Base-by-base conservation (phyloP, 352 stramenopile species). In the Blastocystis sp. region DNA sequence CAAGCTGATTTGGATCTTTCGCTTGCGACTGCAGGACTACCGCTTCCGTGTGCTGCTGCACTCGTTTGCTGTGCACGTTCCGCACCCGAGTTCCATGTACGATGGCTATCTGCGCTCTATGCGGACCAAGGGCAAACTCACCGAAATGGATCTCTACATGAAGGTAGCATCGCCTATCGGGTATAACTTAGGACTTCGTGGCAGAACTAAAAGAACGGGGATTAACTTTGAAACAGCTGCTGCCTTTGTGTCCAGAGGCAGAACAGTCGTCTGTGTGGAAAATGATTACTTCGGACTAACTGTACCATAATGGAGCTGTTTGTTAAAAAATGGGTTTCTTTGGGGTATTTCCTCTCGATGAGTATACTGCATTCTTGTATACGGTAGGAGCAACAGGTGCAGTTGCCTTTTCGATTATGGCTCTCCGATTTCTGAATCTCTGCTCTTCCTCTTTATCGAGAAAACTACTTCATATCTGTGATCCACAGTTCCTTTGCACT, bases 1-100 rank as follows among this genome's bases (percentile, higher is more conserved):
- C 63, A 87, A 87, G 63, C 55, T 87, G 34, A 69, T 87, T 26
- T 87, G 63, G 55, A 87, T 87, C n/a, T 87, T 54, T 30, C 56
- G 39, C 24, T 30, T 87, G 45, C 55, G 76, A 20, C n/a, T 75
- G n/a, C 16, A 9, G 30, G 41, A 79, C n/a, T 78, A 78, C 45
- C 11, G 20, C n/a, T 76, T 87, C 6, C 55, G 63, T 24, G 63
- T 87, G 18, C 24, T 87, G 20, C 34, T 55, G 13, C 55, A 87
- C 13, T 87, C 76, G 24, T 87, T 87, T 30, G 24, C 39, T 20
- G 63, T 87, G 2, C 76, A 87, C 41, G 63, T 87, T 26, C 76
- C 76, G 11, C 76, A 87, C 76, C 76, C 76, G 2, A 78, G 68
- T 26, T 55, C 68, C 1, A 18, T 20, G 9, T 62, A 63, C 13